Percentiles rank a stretch among this genome's conserved stretches.
Conservation (phyloP, 345 rosid genomes). For the Cardiospermum halicacabum region DNA sequence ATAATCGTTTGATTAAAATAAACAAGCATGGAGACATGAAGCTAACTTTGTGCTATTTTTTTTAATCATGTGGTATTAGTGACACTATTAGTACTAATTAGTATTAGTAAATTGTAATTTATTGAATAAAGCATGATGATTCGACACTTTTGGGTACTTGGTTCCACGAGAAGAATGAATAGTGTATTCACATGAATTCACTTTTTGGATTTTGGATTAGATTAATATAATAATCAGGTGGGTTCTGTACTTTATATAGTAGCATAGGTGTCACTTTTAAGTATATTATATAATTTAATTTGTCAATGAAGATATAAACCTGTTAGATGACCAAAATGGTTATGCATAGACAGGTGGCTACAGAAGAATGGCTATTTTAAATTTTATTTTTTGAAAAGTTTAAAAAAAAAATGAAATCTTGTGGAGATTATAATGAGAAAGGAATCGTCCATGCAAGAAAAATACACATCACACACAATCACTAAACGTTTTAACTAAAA, state of each 20-base stretch:
- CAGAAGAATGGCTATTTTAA: neutral
- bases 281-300: no score
- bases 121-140: neutral
- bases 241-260: neutral
- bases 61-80: neutral
- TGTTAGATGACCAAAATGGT: conserved; percentile 10
- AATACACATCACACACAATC: neutral
- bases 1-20: neutral
- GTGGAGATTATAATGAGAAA: neutral
- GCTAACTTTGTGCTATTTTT: conserved; percentile 9
- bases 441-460: neutral
- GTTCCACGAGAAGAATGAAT: neutral
- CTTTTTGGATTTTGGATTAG: neutral
- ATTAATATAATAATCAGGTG: neutral
- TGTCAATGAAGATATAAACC: neutral
- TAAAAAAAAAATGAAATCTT: neutral
- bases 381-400: neutral
- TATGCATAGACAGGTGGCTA: neutral
- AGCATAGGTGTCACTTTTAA: neutral
- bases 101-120: neutral
- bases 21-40: conserved; percentile 23
- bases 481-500: neutral
- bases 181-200: neutral
- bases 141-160: neutral
- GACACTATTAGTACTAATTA: neutral